Conservation (phyloP, 768 basidiomycete species). For the Goffeauzyma gilvescens region DNA sequence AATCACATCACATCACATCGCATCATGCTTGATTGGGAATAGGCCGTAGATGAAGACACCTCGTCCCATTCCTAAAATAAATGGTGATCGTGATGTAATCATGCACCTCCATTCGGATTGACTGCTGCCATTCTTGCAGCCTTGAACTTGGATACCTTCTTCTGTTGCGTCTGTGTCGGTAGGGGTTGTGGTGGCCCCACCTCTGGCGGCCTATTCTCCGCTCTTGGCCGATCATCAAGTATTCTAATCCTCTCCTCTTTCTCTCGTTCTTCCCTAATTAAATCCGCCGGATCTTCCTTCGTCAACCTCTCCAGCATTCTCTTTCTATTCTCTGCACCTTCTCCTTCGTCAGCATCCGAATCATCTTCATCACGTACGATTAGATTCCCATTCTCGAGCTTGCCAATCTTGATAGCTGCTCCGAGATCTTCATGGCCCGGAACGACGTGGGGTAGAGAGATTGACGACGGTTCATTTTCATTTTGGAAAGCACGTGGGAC, state of each 20-base stretch:
- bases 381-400: constrained; percentile 10
- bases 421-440: constrained; percentile 3
- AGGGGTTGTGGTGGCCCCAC: not conserved
- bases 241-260: not conserved
- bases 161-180: not conserved
- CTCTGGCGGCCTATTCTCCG: not conserved
- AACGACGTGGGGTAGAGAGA: constrained; percentile 5
- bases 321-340: not conserved
- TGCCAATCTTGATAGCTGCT: constrained; percentile 7
- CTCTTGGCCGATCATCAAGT: not conserved
- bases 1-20: too few relatives aligned
- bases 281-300: constrained; percentile 4
- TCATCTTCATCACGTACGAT: constrained; percentile 8
- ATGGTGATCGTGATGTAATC: too few relatives aligned
- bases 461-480: constrained; percentile 1
- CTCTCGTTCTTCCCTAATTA: constrained; percentile 5
- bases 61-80: too few relatives aligned
- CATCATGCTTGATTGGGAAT: too few relatives aligned
- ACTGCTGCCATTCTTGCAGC: constrained; percentile 6
- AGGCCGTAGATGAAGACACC: too few relatives aligned
- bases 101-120: too few relatives aligned
- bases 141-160: constrained; percentile 8
- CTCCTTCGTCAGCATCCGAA: constrained; percentile 1
- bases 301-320: constrained; percentile 1
- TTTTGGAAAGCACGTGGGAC: constrained; percentile 2